A percentile compares a stretch with the other conserved stretches of the same genome.
Evolutionary conservation across 2,329 filamentous ascomycete genomes (phyloP).

Genomic region (Sarocladium strictum): DNA sequence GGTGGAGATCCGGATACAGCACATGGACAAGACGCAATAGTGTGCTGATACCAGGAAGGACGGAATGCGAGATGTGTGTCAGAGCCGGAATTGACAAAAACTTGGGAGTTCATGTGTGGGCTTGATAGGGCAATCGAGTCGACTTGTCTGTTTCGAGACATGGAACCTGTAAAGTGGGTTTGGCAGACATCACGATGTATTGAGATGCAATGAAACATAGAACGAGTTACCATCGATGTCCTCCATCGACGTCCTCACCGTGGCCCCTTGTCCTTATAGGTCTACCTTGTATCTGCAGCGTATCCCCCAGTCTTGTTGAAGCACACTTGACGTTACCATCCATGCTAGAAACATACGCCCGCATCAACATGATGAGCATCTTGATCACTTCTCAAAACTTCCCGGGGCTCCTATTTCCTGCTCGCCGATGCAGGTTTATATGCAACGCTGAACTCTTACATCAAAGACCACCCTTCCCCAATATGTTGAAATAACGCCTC

Average conservation of each 20-base stretch:
- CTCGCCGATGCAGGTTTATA: neutral
- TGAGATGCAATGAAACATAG: neutral
- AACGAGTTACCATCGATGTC: neutral
- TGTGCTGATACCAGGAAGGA: too few relatives aligned
- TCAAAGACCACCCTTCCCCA: neutral
- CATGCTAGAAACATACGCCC: neutral
- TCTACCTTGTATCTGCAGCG: too few relatives aligned
- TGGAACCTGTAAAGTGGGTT: neutral
- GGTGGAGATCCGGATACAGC: constrained; percentile 71
- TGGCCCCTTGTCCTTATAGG: neutral
- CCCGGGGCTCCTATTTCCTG: neutral
- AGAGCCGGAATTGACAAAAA: too few relatives aligned
- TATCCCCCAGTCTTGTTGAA: too few relatives aligned
- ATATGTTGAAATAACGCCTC: constrained; percentile 1
- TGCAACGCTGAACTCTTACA: neutral
- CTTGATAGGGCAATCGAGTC: neutral
- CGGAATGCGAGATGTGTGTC: too few relatives aligned
- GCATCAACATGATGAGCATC: neutral
- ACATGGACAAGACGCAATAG: constrained; percentile 32
- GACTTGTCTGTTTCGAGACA: neutral
- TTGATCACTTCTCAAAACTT: too few relatives aligned
- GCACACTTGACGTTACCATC: neutral
- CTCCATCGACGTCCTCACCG: neutral
- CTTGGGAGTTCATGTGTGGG: neutral
- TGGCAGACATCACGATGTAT: neutral